Evolutionary conservation across 441 rosid species (phyloP).

Genomic region (Adansonia rubrostipa): DNA sequence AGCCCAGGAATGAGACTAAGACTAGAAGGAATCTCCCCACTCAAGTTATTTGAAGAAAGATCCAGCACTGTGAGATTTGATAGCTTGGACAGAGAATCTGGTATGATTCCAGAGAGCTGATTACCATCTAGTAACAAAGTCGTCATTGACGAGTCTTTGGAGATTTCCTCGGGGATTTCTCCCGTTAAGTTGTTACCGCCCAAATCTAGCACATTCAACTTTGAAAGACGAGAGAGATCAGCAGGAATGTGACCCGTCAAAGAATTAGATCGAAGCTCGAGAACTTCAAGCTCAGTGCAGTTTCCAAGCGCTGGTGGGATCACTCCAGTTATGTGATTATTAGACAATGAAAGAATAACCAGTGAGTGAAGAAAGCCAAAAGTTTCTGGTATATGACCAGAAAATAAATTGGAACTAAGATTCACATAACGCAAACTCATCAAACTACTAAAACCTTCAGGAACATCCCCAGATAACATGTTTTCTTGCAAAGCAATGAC

Average conservation of each 20-base stretch:
- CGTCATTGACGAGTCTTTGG: slow-evolving; percentile 49
- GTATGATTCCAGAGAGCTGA: slow-evolving; percentile 74
- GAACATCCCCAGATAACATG: slow-evolving; percentile 67
- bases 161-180: slow-evolving; percentile 61
- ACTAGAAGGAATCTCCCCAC: slow-evolving; percentile 71
- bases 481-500: slow-evolving; percentile 87
- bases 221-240: slow-evolving; percentile 66
- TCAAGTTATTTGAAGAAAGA: slow-evolving; percentile 83
- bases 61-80: slow-evolving; percentile 64
- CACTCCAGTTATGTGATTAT: slow-evolving; percentile 67
- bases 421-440: slow-evolving; percentile 67
- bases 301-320: slow-evolving; percentile 83
- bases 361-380: slow-evolving; percentile 75
- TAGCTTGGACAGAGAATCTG: slow-evolving; percentile 55
- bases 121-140: slow-evolving; percentile 63
- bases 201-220: slow-evolving; percentile 66
- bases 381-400: slow-evolving; percentile 72
- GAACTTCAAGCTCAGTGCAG: slow-evolving; percentile 80
- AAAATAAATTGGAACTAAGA: slow-evolving; percentile 70
- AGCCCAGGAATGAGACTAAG: slow-evolving; percentile 52
- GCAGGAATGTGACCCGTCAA: slow-evolving; percentile 68
- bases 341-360: slow-evolving; percentile 69
- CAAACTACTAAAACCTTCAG: slow-evolving; percentile 91
- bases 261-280: slow-evolving; percentile 68
- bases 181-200: slow-evolving; percentile 73